Conservation (phyloP, 495 filamentous ascomycete genomes). For the Aspergillus funiculosus region DNA sequence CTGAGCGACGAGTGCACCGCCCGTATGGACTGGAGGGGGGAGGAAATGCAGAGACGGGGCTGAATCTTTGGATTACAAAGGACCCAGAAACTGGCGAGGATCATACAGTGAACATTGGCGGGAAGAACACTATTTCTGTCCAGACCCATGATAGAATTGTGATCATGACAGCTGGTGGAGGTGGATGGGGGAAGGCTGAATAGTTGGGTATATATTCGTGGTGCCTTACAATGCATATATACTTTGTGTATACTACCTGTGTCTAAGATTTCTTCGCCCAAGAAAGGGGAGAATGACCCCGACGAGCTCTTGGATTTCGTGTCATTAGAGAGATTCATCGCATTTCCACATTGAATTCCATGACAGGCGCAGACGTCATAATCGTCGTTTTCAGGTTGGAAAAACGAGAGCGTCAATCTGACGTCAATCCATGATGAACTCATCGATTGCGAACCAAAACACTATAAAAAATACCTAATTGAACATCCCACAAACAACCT, state of each 20-base stretch:
- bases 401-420: conserved; percentile 16
- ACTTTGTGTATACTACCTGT: no score
- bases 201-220: no score
- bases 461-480: conserved; percentile 2
- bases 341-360: no score
- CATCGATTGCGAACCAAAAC: no score
- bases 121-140: conserved; percentile 90
- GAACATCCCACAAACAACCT: background rate
- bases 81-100: conserved; percentile 31
- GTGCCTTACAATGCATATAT: no score
- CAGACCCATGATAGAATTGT: conserved; percentile 82
- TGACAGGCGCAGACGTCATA: conserved; percentile 3
- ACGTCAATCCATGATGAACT: conserved; percentile 7
- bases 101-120: conserved; percentile 70
- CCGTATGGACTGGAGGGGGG: conserved; percentile 92
- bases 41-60: conserved; percentile 66
- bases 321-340: no score
- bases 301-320: no score
- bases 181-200: conserved; percentile 30
- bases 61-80: conserved; percentile 82
- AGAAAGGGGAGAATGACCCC: no score
- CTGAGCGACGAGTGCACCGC: conserved; percentile 76
- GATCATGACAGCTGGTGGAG: conserved; percentile 52
- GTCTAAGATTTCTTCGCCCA: no score
- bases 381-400: no score